Evolutionary conservation across 2,329 filamentous ascomycete species (phyloP), one percentile per base, ranked within the genome.

Genomic region (Ophiosphaerella korrae): DNA sequence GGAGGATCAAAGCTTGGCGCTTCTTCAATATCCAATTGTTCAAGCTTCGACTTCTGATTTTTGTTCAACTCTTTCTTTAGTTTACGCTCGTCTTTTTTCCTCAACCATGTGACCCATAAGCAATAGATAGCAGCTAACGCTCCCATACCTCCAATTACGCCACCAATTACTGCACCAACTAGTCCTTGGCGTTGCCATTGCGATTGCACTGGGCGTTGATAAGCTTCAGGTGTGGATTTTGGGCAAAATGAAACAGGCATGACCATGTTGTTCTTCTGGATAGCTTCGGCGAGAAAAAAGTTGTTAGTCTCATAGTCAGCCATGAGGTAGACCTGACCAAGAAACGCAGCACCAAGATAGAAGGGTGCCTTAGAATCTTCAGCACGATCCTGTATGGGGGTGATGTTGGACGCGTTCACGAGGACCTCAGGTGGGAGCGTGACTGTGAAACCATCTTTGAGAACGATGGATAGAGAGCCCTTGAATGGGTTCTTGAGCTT

Each of bases 291-390:
- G 44, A 78, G 73, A 58, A 71, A 75, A 63, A 78, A 78, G 48
- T 53, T 53, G 41, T 66, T 60, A 2, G 66, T 54, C 40, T 77
- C 75, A 57, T 71, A 78, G 57, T 77, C 74, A 37, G 73, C 69
- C 66, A 77, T 77, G 29, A 78, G 68, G 57, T 78, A 78, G 48
- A 77, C 66, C 50, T 77, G 73, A 12, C 63, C 67, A 32, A 78
- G 71, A 56, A 75, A 78, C 5, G 76, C 73, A 35, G 71, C 57
- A 18, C 71, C 72, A 45, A 78, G 71, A 41, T 72, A 68, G 54
- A 74, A 73, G 8, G 72, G 70, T 0, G 54, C 48, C 5, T 62
- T 60, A 23, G 63, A 63, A 8, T 64, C 50, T 38, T 70, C 60
- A 18, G 63, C 54, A 34, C 67, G 66, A 14, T 63, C 55, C 43